Percentiles rank a stretch among this genome's conserved stretches.
phyloP scores from a whole-genome alignment of 495 filamentous ascomycete species.

The Xylaria scruposa region DNA sequence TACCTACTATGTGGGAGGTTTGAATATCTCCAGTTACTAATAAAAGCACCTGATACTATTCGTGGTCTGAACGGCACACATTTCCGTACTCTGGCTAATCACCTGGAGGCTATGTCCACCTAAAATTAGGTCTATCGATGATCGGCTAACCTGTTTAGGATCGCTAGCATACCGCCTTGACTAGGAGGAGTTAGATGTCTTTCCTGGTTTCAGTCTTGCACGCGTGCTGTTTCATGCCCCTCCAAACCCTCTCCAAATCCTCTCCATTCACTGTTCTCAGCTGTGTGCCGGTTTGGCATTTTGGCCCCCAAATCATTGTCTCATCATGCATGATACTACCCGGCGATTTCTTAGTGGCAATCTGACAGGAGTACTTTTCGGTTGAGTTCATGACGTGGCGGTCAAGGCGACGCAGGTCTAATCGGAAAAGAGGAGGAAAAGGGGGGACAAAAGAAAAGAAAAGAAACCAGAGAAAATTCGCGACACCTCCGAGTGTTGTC shows the following conservation, averaged over 20 bases:
- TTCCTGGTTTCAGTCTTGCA: not conserved
- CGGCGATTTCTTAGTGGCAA: conserved; percentile 7
- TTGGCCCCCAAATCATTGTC: conserved; percentile 10
- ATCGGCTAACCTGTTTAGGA: conserved; percentile 1
- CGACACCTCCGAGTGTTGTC: not conserved
- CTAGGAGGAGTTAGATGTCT: not conserved
- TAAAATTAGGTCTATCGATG: conserved; percentile 13
- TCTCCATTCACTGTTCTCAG: not conserved
- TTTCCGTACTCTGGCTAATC: conserved; percentile 7
- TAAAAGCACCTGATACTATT: not conserved
- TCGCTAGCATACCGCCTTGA: not conserved
- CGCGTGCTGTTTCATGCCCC: not conserved
- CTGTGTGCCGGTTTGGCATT: not conserved
- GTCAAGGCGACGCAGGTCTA: not conserved
- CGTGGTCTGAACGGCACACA: not conserved
- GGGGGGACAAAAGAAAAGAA: not conserved
- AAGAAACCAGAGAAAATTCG: not conserved
- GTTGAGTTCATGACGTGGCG: conserved; percentile 12
- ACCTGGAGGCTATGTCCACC: not conserved
- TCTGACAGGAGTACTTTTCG: not conserved
- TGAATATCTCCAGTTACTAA: not conserved
- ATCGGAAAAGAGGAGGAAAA: not conserved
- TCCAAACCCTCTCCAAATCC: not conserved
- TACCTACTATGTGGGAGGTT: not conserved
- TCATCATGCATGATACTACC: conserved; percentile 5